Conservation (phyloP, 768 basidiomycete genomes). For the Rickenella mellea region DNA sequence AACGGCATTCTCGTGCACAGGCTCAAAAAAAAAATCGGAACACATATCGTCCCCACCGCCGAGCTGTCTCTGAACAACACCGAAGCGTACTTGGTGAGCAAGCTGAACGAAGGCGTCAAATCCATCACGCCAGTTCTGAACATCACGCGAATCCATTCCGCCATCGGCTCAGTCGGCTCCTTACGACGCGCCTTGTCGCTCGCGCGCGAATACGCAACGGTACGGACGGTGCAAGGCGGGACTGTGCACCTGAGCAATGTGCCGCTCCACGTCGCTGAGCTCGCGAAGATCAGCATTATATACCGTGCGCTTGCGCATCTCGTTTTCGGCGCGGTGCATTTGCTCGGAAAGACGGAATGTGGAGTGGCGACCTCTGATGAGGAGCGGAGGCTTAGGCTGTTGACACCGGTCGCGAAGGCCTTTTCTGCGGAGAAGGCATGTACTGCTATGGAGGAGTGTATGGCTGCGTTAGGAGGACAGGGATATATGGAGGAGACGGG, state of each 20-base stretch:
- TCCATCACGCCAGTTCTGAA: constrained; percentile 63
- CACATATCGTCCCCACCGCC: constrained; percentile 64
- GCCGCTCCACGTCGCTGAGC: constrained; percentile 53
- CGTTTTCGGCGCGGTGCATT: constrained; percentile 43
- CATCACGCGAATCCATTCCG: constrained; percentile 66
- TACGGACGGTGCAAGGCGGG: constrained; percentile 47
- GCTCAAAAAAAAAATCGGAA: constrained; percentile 74
- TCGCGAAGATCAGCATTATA: constrained; percentile 49
- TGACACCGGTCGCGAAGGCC: constrained; percentile 64
- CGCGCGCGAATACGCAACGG: constrained; percentile 52
- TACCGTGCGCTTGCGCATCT: constrained; percentile 63
- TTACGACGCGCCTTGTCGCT: constrained; percentile 57
- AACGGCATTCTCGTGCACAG: constrained; percentile 66
- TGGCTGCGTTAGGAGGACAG: constrained; percentile 65
- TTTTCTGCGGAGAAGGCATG: constrained; percentile 59
- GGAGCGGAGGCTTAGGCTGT: constrained; percentile 41
- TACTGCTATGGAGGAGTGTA: constrained; percentile 61
- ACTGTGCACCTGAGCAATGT: constrained; percentile 40
- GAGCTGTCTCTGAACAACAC: constrained; percentile 56
- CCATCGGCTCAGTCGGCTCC: constrained; percentile 42
- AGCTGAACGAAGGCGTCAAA: constrained; percentile 50
- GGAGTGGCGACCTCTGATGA: constrained; percentile 41
- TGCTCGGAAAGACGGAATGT: constrained; percentile 59
- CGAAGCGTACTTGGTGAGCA: constrained; percentile 55
- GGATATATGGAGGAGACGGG: constrained; percentile 82